Evolutionary conservation across 2,329 filamentous ascomycete species (phyloP), one percentile per base, ranked within the genome.

Genomic region (Esteya vermicola): DNA sequence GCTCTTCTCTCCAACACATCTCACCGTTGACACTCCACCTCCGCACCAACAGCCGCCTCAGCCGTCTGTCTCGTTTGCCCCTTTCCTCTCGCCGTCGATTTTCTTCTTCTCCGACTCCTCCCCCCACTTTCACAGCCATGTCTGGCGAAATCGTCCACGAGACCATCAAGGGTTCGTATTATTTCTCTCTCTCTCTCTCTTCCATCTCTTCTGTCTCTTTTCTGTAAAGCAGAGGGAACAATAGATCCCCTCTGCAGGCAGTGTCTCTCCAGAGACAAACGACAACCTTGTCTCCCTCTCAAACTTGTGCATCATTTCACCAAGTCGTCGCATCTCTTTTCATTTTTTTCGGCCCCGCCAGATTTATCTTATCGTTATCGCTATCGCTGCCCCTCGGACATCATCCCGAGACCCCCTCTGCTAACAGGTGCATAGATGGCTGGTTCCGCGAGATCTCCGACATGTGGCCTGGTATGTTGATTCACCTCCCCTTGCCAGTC

Each of bases 371-470:
- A 40, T 42, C 21, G 41, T 40, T 40, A 48, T 43, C 44, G 39
- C 39, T 40, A 43, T 46, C 43, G 39, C 16, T 19, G 21, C 41
- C 39, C 38, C 38, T 31, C 39, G 19, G 33, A 38, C 35, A 14
- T 16, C n/a, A n/a, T n/a, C n/a, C n/a, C n/a, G n/a, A n/a, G n/a
- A n/a, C n/a, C n/a, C n/a, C n/a, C n/a, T n/a, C 19, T 8, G 39
- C 28, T 36, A 37, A 27, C 18, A 21, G 33, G 27, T 41, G 16
- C 33, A 14, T 52, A 94, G 91, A 96, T 94, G 91, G 89, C 69
- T 98, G 91, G 91, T 98, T 98, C 81, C 84, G 86, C 64, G 91
- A 98, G 70, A 88, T 94, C 67, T 93, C 84, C 53, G 71, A 91
- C 59, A 96, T 98, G 89, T 98, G 91, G 91, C 89, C 91, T 47